Evolutionary conservation across 1,139 yeast species (phyloP).

Genomic region (Arxiozyma heterogenica): DNA sequence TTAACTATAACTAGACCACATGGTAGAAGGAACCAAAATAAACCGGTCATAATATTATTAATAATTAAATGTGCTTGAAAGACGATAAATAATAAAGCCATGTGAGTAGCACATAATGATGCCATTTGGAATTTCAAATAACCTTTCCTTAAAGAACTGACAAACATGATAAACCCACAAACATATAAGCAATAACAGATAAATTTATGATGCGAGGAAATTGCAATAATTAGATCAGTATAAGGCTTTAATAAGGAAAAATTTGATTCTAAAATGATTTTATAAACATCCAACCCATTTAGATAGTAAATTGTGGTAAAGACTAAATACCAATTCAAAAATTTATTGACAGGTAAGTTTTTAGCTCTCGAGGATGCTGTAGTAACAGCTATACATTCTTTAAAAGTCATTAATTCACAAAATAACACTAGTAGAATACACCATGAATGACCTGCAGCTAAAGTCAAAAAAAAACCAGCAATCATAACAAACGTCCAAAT

Average conservation of each 20-base stretch:
- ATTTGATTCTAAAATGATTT: constrained; percentile 38
- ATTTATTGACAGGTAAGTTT: constrained; percentile 70
- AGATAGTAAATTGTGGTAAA: constrained; percentile 77
- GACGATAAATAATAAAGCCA: constrained; percentile 83
- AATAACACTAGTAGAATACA: constrained; percentile 61
- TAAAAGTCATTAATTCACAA: constrained; percentile 76
- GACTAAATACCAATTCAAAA: constrained; percentile 83
- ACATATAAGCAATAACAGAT: constrained; percentile 77
- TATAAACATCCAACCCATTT: constrained; percentile 77
- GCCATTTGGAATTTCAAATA: constrained; percentile 87
- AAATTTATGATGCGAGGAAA: constrained; percentile 65
- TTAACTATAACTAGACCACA: constrained; percentile 85
- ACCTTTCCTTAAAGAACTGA: constrained; percentile 81
- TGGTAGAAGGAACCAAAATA: constrained; percentile 92
- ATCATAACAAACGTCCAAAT: constrained; percentile 94
- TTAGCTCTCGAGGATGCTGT: constrained; percentile 77
- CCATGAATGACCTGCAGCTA: constrained; percentile 85
- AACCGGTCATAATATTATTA: constrained; percentile 79
- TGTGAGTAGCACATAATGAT: constrained; percentile 87
- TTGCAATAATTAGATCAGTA: neutral
- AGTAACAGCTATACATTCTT: constrained; percentile 83
- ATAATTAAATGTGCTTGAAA: constrained; percentile 91
- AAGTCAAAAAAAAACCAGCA: constrained; percentile 53
- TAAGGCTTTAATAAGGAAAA: constrained; percentile 32
- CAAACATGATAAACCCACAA: constrained; percentile 83